Percentiles rank a stretch among this genome's conserved stretches.
Conservation (phyloP, 345 rosid species). For the Sisymbrium irio region DNA sequence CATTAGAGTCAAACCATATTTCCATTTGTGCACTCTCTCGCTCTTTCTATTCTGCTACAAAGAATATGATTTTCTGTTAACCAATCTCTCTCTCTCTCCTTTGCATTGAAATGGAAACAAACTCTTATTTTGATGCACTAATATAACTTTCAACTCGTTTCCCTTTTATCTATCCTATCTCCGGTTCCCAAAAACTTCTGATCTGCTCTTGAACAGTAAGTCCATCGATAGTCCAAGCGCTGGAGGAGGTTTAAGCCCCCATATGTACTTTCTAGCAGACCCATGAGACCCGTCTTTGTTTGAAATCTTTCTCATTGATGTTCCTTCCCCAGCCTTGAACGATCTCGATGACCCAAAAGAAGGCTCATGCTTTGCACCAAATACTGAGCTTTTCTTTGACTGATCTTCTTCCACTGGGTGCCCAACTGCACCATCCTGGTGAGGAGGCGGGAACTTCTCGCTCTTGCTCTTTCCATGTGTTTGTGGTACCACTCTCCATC, state of each 20-base stretch:
- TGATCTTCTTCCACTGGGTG: constrained; percentile 40
- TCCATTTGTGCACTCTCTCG: constrained; percentile 1
- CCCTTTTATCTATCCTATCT: constrained; percentile 34
- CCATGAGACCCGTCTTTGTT: constrained; percentile 40
- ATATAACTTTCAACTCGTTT: neutral
- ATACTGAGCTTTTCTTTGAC: constrained; percentile 45
- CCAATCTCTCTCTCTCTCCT: constrained; percentile 10
- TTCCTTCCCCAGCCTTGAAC: constrained; percentile 36
- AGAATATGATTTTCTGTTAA: constrained; percentile 22
- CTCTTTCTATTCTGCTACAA: constrained; percentile 26
- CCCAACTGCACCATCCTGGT: constrained; percentile 82
- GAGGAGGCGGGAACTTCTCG: constrained; percentile 96
- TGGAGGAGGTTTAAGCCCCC: constrained; percentile 53
- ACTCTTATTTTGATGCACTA: constrained; percentile 22
- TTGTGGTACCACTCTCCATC: constrained; percentile 51
- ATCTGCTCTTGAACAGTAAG: constrained; percentile 53
- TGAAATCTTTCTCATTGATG: constrained; percentile 46
- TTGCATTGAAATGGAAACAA: neutral
- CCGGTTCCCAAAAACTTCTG: constrained; percentile 49
- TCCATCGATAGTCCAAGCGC: constrained; percentile 51
- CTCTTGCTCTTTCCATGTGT: constrained; percentile 78
- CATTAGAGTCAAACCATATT: constrained; percentile 21
- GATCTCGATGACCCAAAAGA: constrained; percentile 44
- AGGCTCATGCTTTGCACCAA: constrained; percentile 40
- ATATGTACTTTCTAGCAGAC: constrained; percentile 50